Percentiles rank a stretch among this genome's conserved stretches.
Evolutionary conservation across 768 basidiomycete species (phyloP).

Genomic region (Agaricus sinodeliciosus): DNA sequence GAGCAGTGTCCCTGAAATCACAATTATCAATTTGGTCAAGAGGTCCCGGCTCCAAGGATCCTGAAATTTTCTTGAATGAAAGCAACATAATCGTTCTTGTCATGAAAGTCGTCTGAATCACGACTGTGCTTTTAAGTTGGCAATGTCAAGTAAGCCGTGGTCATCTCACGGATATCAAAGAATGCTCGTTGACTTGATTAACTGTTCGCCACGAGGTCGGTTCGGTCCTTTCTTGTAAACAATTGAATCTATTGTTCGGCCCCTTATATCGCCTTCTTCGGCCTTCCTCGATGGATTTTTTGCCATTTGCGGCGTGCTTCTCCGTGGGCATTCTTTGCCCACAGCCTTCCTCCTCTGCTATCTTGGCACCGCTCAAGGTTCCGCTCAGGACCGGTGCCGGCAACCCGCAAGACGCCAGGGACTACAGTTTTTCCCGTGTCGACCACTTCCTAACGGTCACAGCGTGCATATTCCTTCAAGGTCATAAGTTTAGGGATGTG

Average conservation of each 20-base stretch:
- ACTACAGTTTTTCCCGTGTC: no score
- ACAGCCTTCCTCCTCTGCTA: not conserved
- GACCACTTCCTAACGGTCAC: no score
- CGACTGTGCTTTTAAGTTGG: not conserved
- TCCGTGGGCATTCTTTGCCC: conserved; percentile 5
- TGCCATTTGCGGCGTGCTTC: conserved; percentile 10
- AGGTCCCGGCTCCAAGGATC: conserved; percentile 7
- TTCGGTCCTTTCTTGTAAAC: not conserved
- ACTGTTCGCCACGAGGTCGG: conserved; percentile 1
- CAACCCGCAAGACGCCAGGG: no score
- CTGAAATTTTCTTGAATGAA: not conserved
- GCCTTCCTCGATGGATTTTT: conserved; percentile 10
- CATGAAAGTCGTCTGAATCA: not conserved
- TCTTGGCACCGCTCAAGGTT: not conserved
- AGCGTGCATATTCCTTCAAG: no score
- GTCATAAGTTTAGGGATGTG: no score
- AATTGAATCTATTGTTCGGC: conserved; percentile 1
- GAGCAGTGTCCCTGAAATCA: not conserved
- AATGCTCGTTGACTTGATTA: no score
- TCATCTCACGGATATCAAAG: no score
- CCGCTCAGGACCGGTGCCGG: not conserved
- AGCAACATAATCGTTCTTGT: not conserved
- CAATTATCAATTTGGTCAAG: conserved; percentile 4
- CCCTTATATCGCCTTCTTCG: not conserved
- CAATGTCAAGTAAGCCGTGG: no score